phyloP scores from a whole-genome alignment of 495 filamentous ascomycete genomes.

The Xylaria sp. region DNA sequence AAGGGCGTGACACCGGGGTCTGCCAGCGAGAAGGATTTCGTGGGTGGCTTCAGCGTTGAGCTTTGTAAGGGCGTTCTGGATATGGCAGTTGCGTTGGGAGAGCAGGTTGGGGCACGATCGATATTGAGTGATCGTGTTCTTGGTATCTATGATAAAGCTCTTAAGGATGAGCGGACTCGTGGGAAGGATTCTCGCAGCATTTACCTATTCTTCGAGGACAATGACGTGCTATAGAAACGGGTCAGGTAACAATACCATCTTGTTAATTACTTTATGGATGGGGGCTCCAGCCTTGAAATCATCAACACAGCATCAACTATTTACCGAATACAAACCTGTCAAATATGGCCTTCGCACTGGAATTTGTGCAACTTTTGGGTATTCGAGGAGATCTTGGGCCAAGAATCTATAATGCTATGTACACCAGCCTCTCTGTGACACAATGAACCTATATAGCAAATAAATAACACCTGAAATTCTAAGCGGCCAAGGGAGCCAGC shows the following conservation, averaged over 20 bases:
- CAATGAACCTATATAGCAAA: too few relatives aligned
- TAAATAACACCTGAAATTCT: too few relatives aligned
- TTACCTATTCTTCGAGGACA: conserved; percentile 28
- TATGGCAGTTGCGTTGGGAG: conserved; percentile 28
- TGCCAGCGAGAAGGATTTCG: conserved; percentile 29
- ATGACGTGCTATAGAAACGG: conserved; percentile 13
- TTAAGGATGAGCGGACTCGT: conserved; percentile 25
- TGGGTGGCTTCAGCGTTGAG: conserved; percentile 30
- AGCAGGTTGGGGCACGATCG: conserved; percentile 24
- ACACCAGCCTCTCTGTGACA: too few relatives aligned
- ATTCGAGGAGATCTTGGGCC: too few relatives aligned
- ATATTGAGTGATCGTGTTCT: conserved; percentile 22
- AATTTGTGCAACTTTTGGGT: too few relatives aligned
- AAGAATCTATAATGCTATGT: too few relatives aligned
- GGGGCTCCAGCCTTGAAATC: neutral
- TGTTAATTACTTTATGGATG: neutral
- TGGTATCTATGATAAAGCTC: conserved; percentile 28
- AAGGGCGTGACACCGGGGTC: conserved; percentile 28
- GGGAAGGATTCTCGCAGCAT: conserved; percentile 32
- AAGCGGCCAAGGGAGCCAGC: too few relatives aligned
- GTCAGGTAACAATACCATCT: neutral
- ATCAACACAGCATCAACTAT: neutral
- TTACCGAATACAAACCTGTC: neutral
- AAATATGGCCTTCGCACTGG: neutral
- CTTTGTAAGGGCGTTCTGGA: conserved; percentile 29